These are phyloP conservation scores for Cryptosporidium meleagridis DNA, from an alignment of 169 alveolate genomes.

Conservation along the genomic window DNA sequence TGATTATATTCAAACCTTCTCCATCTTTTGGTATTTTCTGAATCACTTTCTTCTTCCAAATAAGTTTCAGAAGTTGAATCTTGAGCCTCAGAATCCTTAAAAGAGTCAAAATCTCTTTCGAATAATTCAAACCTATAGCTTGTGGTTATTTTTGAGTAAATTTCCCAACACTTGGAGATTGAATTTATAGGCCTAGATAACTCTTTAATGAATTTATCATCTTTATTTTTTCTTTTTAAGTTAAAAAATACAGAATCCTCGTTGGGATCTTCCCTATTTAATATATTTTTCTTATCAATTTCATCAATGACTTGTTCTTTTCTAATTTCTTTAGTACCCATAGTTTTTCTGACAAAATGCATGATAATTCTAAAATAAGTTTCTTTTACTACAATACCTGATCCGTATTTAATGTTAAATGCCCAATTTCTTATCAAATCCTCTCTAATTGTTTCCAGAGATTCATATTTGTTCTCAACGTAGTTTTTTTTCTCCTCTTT, in stretches of 20 bases:
- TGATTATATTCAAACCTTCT: constrained; percentile 3
- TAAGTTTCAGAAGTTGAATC: neutral
- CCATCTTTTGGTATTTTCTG: neutral
- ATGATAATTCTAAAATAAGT: neutral
- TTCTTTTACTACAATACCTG: constrained; percentile 5
- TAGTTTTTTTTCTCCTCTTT: neutral
- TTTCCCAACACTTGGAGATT: constrained; percentile 32
- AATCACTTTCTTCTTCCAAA: neutral
- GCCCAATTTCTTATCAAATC: constrained; percentile 64
- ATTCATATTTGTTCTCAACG: neutral
- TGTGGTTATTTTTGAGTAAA: neutral
- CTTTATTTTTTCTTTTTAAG: neutral
- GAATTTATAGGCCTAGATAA: neutral
- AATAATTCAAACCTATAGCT: constrained; percentile 11
- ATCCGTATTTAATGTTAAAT: constrained; percentile 66
- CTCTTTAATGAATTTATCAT: neutral
- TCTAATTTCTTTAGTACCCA: neutral
- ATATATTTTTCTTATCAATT: neutral
- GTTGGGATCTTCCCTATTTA: neutral
- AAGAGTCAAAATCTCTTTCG: constrained; percentile 25
- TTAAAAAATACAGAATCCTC: neutral
- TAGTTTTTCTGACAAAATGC: constrained; percentile 7
- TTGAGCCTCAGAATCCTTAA: neutral
- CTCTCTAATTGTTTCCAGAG: constrained; percentile 31
- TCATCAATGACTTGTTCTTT: neutral